Conservation (phyloP, 805 yeast genomes). For the Cephaloascus albidus region DNA sequence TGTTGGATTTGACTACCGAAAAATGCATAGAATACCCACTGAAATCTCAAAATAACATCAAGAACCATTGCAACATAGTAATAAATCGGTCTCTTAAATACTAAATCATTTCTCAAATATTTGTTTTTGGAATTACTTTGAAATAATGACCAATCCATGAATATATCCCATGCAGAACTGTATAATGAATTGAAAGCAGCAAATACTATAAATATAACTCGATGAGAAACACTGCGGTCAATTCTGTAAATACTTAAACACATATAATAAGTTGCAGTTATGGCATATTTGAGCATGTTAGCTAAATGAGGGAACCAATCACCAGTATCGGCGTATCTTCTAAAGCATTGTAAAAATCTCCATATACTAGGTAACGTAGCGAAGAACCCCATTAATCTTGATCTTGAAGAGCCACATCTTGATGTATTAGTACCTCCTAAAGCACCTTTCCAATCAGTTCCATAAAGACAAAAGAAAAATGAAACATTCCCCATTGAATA, state of each 20-base stretch:
- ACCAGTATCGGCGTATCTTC: slow-evolving; percentile 89
- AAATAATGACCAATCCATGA: slow-evolving; percentile 93
- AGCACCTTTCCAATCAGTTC: slow-evolving; percentile 57
- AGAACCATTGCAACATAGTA: slow-evolving; percentile 69
- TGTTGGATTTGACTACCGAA: slow-evolving; percentile 75
- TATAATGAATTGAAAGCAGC: slow-evolving; percentile 66
- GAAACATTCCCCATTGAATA: slow-evolving; percentile 82
- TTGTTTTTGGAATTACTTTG: slow-evolving; percentile 52
- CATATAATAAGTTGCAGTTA: slow-evolving; percentile 60
- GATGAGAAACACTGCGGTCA: slow-evolving; percentile 24
- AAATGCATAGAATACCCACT: slow-evolving; percentile 85
- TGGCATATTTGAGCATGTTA: slow-evolving; percentile 69
- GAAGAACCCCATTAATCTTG: slow-evolving; percentile 74
- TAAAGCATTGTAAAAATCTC: slow-evolving; percentile 82
- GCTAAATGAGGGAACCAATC: slow-evolving; percentile 96
- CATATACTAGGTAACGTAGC: slow-evolving; percentile 80
- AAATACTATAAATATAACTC: slow-evolving; percentile 60
- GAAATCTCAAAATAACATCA: slow-evolving; percentile 73
- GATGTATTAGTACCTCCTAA: slow-evolving; percentile 25
- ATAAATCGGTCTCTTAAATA: slow-evolving; percentile 42
- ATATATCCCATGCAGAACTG: slow-evolving; percentile 76
- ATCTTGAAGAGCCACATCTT: slow-evolving; percentile 69
- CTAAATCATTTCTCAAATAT: slow-evolving; percentile 64
- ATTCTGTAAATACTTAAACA: slow-evolving; percentile 75
- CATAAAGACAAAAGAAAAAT: slow-evolving; percentile 77